phyloP scores from a whole-genome alignment of 2,329 filamentous ascomycete species.

The Pseudogymnoascus sp. region DNA sequence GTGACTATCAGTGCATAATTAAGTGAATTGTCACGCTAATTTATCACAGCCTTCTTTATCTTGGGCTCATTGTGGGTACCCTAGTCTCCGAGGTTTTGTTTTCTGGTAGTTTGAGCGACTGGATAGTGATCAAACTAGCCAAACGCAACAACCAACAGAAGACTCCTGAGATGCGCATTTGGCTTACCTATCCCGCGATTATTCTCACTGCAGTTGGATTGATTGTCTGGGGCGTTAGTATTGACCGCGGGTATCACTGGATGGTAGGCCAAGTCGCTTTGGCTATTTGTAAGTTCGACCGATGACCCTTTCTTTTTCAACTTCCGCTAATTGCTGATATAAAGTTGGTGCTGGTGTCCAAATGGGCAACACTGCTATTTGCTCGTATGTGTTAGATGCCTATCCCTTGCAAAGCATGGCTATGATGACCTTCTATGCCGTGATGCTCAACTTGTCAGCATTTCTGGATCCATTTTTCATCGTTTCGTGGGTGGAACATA shows the following conservation, averaged over 20 bases:
- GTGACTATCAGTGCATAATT: not conserved
- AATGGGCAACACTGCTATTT: constrained; percentile 45
- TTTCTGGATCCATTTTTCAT: constrained; percentile 23
- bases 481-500: constrained; percentile 19
- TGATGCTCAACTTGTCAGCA: constrained; percentile 36
- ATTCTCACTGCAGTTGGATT: constrained; percentile 40
- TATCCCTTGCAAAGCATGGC: constrained; percentile 47
- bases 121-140: constrained; percentile 27
- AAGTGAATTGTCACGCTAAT: constrained; percentile 8
- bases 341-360: constrained; percentile 46
- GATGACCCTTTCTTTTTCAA: not conserved
- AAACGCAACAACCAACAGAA: constrained; percentile 29
- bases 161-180: constrained; percentile 32
- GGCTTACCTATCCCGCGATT: constrained; percentile 43
- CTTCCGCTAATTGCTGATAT: not conserved
- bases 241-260: constrained; percentile 46
- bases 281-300: constrained; percentile 37
- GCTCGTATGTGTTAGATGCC: constrained; percentile 45
- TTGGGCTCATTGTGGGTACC: constrained; percentile 45
- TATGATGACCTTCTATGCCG: constrained; percentile 45
- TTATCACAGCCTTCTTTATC: constrained; percentile 35
- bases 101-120: constrained; percentile 29
- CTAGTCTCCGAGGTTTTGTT: constrained; percentile 41
- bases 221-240: constrained; percentile 45
- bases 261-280: constrained; percentile 48